Conservation (phyloP, 805 yeast species). For the Kluyveromyces aestuarii region DNA sequence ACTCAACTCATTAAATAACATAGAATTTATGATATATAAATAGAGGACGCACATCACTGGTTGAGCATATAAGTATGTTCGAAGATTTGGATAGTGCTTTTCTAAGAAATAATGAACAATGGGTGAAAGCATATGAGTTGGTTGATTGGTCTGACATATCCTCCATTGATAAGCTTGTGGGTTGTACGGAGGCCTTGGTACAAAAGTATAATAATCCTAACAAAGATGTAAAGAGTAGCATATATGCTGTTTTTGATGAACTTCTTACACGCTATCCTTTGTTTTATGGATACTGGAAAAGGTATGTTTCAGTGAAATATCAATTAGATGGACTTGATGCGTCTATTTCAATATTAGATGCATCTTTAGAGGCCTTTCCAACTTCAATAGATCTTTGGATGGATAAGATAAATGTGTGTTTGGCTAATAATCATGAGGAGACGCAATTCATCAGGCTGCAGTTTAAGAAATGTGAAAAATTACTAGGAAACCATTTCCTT, state of each 20-base stretch:
- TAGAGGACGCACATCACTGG: background rate
- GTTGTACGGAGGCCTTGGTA: conserved; percentile 25
- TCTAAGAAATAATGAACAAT: conserved; percentile 18
- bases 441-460: conserved; percentile 29
- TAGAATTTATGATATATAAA: too few relatives aligned
- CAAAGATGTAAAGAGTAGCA: conserved; percentile 18
- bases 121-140: conserved; percentile 14
- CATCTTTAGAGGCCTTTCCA: conserved; percentile 43
- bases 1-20: too few relatives aligned
- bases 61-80: conserved; percentile 2
- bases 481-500: conserved; percentile 63
- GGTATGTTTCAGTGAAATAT: conserved; percentile 45
- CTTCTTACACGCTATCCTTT: conserved; percentile 50
- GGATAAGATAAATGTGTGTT: conserved; percentile 50
- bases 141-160: conserved; percentile 28
- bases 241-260: conserved; percentile 31
- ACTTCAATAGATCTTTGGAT: conserved; percentile 58
- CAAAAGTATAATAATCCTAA: conserved; percentile 29
- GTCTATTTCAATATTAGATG: conserved; percentile 37
- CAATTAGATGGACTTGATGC: conserved; percentile 46
- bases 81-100: conserved; percentile 18
- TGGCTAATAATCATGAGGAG: conserved; percentile 32
- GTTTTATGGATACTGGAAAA: conserved; percentile 55
- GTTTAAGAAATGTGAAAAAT: conserved; percentile 40
- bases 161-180: conserved; percentile 35